Evolutionary conservation across 2,329 filamentous ascomycete species (phyloP).

Genomic region (Epichloe elymi): DNA sequence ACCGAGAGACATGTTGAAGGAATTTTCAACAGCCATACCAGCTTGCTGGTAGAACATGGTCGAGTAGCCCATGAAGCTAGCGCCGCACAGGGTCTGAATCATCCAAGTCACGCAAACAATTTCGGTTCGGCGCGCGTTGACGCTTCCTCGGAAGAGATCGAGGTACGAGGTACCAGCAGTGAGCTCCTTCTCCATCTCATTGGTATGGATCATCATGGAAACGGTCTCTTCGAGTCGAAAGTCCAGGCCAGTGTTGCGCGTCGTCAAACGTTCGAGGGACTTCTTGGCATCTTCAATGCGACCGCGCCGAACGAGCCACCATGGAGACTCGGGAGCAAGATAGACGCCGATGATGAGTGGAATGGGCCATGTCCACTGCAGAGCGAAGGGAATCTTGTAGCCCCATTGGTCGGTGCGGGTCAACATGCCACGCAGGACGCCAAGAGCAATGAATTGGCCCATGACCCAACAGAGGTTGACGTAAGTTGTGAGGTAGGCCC

Average conservation of each 20-base stretch:
- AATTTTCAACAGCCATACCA: slow-evolving; percentile 24
- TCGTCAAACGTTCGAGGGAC: slow-evolving; percentile 26
- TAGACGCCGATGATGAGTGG: slow-evolving; percentile 28
- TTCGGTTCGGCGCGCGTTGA: slow-evolving; percentile 32
- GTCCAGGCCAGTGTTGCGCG: slow-evolving; percentile 19
- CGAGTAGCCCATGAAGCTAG: slow-evolving; percentile 42
- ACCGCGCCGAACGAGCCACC: slow-evolving; percentile 33
- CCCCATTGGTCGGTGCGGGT: slow-evolving; percentile 26
- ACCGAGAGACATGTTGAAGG: slow-evolving; percentile 27
- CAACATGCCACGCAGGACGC: slow-evolving; percentile 28
- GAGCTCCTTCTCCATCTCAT: slow-evolving; percentile 30
- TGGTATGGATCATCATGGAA: slow-evolving; percentile 39
- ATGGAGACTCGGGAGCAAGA: slow-evolving; percentile 36
- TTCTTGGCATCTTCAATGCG: slow-evolving; percentile 25
- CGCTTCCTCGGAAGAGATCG: slow-evolving; percentile 32
- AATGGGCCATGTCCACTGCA: slow-evolving; percentile 37
- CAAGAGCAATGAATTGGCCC: slow-evolving; percentile 32
- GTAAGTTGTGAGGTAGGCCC: slow-evolving; percentile 35
- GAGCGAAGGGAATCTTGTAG: slow-evolving; percentile 34
- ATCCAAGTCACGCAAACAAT: slow-evolving; percentile 32
- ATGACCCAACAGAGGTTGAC: slow-evolving; percentile 38
- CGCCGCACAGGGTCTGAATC: slow-evolving; percentile 27
- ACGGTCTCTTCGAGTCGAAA: slow-evolving; percentile 30
- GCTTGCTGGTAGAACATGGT: slow-evolving; percentile 36
- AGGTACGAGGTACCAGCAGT: slow-evolving; percentile 27